Evolutionary conservation across 2,329 filamentous ascomycete species (phyloP), one percentile per base, ranked within the genome.

Genomic region (Colletotrichum costaricense): DNA sequence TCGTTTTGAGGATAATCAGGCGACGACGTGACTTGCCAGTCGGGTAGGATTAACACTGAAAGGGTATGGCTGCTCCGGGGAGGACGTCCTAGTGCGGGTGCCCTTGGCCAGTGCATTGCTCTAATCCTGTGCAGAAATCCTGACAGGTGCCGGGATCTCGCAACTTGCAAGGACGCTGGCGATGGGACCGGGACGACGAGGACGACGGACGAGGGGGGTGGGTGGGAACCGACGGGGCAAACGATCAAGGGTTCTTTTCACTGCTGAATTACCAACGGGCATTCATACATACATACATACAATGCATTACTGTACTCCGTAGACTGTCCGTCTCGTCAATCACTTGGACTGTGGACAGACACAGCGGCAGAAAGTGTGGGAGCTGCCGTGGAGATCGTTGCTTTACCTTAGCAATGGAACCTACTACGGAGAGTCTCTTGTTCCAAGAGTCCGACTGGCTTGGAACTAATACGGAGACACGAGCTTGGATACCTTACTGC

Each of bases 1-100:
- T 42, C 69, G 68, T 59, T 68, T 72, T 68, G 68, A 74, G 68
- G 68, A 64, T 63, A 68, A 68, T 72, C 69, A 72, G 69, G 63
- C 63, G 72, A 67, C 56, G 19, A 30, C 24, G 35, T 49, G 28
- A 56, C 69, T 57, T 38, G 71, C 38, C 49, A 54, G 68, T 71
- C 52, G 42, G 63, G 62, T 70, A 67, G 57, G 49, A 67, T 71
- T 59, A 56, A 55, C 38, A 75, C 73, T 69, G 73, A 75, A 66
- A 62, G 63, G 72, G 71, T 67, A 75, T 65, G 62, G 71, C 63
- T 68, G 69, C 68, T 52, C 63, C 63, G 63, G 70, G 58, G 64
- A n/a, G 35, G 56, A 62, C 30, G 56, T 66, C 71, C 73, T 71
- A 66, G 60, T 60, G 70, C 57, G 30, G 70, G 63, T 72, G 63